These are phyloP conservation scores for Entonaema liquescens DNA, from an alignment of 495 filamentous ascomycete genomes.

Conservation along the genomic window DNA sequence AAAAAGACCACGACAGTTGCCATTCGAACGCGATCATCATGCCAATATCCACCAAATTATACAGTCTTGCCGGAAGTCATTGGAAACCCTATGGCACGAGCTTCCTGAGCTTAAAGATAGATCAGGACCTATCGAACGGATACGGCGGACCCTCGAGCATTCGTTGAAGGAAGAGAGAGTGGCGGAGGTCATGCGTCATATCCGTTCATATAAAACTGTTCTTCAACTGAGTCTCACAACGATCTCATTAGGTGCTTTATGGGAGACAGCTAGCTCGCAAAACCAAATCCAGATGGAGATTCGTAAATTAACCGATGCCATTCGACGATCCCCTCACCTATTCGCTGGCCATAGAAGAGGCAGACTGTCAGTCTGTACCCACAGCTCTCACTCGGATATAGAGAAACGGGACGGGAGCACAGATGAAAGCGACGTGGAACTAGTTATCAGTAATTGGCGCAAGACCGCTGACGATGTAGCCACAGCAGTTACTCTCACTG, in stretches of 20 bases:
- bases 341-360: slow-evolving; percentile 10
- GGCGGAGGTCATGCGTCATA: slow-evolving; percentile 26
- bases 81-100: slow-evolving; percentile 14
- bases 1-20: slow-evolving; percentile 21
- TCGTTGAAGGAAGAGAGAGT: slow-evolving; percentile 28
- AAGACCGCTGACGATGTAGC: slow-evolving; percentile 37
- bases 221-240: slow-evolving; percentile 37
- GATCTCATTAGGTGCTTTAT: slow-evolving; percentile 31
- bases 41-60: slow-evolving; percentile 31
- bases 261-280: slow-evolving; percentile 34
- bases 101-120: slow-evolving; percentile 36
- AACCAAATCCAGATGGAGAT: slow-evolving; percentile 35
- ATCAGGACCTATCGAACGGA: slow-evolving; percentile 7
- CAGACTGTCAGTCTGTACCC: background rate
- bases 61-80: slow-evolving; percentile 22
- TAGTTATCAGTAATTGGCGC: slow-evolving; percentile 34
- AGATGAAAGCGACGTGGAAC: slow-evolving; percentile 14
- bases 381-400: background rate
- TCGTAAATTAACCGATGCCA: slow-evolving; percentile 27
- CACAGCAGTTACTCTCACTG: slow-evolving; percentile 24
- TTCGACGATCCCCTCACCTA: slow-evolving; percentile 19
- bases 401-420: slow-evolving; percentile 14
- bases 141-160: slow-evolving; percentile 21
- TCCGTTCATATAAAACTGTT: slow-evolving; percentile 34
- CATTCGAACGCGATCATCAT: slow-evolving; percentile 38